These are phyloP conservation scores for Rossbeevera mucosa DNA, from an alignment of 768 basidiomycete genomes.

Conservation along the genomic window DNA sequence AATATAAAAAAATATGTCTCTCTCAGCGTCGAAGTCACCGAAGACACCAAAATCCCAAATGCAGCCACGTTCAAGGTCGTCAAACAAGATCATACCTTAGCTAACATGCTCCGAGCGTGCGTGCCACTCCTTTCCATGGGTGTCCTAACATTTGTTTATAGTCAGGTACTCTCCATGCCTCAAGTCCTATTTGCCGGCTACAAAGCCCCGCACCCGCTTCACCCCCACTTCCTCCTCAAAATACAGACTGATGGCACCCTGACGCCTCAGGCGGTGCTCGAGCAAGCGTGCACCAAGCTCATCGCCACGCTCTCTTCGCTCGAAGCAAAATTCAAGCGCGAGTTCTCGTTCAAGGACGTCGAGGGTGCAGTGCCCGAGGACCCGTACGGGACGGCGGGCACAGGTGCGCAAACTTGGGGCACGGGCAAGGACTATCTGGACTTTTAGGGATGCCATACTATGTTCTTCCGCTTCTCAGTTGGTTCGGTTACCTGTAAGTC, in stretches of 20 bases:
- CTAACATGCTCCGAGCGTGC: constrained; percentile 93
- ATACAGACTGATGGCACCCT: constrained; percentile 89
- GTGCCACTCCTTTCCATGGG: constrained; percentile 24
- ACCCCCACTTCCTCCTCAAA: constrained; percentile 91
- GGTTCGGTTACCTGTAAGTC: neutral
- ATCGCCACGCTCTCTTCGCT: constrained; percentile 66
- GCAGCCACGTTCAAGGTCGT: constrained; percentile 92
- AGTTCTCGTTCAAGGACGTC: constrained; percentile 75
- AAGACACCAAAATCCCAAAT: constrained; percentile 97
- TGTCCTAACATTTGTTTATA: constrained; percentile 29
- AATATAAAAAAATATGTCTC: too few relatives aligned
- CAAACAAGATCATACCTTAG: constrained; percentile 97
- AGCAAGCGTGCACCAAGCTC: constrained; percentile 78
- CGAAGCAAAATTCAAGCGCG: constrained; percentile 74
- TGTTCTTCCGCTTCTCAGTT: neutral
- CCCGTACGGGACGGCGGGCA: constrained; percentile 45
- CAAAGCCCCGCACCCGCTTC: constrained; percentile 95
- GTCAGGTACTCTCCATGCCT: constrained; percentile 86
- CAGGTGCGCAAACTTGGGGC: constrained; percentile 41
- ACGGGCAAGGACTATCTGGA: constrained; percentile 52
- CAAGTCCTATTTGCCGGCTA: constrained; percentile 94
- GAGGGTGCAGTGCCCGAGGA: constrained; percentile 48
- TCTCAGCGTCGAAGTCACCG: constrained; percentile 80
- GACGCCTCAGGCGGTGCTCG: constrained; percentile 78
- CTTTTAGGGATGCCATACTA: constrained; percentile 35